phyloP scores from a whole-genome alignment of 169 alveolate species.

The Blepharisma undulans region DNA sequence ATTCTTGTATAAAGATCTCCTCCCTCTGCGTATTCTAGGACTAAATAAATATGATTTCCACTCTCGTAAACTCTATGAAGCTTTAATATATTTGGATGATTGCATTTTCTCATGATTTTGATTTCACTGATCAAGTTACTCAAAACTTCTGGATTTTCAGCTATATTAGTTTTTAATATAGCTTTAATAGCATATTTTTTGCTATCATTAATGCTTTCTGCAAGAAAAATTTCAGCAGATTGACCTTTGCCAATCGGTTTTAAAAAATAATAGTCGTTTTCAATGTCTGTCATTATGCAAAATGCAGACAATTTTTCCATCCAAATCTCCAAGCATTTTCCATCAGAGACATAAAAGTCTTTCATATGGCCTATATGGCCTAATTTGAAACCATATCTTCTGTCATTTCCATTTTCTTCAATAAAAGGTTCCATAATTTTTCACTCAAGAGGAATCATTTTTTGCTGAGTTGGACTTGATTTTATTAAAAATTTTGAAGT shows the following conservation, averaged over 20 bases:
- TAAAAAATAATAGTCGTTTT: background rate
- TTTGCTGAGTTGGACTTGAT: background rate
- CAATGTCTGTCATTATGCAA: background rate
- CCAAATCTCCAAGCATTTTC: background rate
- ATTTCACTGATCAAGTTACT: slow-evolving; percentile 90
- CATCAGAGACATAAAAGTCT: background rate
- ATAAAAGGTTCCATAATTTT: background rate
- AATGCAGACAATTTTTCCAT: background rate
- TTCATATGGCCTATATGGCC: background rate
- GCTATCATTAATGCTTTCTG: background rate
- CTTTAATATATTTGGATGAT: slow-evolving; percentile 29
- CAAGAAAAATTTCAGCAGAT: background rate
- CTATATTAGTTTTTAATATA: background rate
- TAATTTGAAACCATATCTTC: background rate
- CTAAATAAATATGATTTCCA: slow-evolving; percentile 30
- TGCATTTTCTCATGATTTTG: slow-evolving; percentile 77
- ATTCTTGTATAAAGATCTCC: slow-evolving; percentile 65
- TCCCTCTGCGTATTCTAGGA: slow-evolving; percentile 73
- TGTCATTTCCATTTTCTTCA: background rate
- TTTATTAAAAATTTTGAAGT: background rate
- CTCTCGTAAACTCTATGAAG: slow-evolving; percentile 17
- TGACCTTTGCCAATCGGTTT: slow-evolving; percentile 12
- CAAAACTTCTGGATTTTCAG: background rate
- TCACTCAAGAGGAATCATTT: background rate
- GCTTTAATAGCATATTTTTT: background rate